phyloP scores from a whole-genome alignment of 1,139 yeast genomes.

The Suhomyces bolitotheri region DNA sequence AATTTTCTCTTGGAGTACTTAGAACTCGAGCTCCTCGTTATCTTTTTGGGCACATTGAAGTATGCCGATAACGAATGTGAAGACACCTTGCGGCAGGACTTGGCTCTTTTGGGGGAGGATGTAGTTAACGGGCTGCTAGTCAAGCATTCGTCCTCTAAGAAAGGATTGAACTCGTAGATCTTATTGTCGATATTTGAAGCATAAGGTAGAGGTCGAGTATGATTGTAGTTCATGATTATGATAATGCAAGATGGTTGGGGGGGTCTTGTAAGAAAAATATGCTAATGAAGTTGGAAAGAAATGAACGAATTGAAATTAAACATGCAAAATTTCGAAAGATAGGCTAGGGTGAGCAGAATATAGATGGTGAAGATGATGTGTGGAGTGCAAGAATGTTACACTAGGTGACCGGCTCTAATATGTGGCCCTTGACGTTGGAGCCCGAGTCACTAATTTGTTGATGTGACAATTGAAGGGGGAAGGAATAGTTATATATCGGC shows the following conservation, averaged over 20 bases:
- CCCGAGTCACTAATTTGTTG: no score
- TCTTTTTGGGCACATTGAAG: slow-evolving; percentile 2
- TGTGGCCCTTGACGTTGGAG: no score
- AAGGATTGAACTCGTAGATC: slow-evolving; percentile 26
- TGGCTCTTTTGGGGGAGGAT: slow-evolving; percentile 14
- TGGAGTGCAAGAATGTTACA: slow-evolving; percentile 1
- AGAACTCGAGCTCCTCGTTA: slow-evolving; percentile 11
- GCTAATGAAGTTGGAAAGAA: slow-evolving; percentile 3
- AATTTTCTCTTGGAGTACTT: slow-evolving; percentile 16
- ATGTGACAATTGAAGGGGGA: no score
- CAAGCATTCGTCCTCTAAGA: slow-evolving; percentile 11
- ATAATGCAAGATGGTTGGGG: slow-evolving; percentile 2
- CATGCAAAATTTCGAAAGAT: slow-evolving; percentile 10
- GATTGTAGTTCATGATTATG: slow-evolving; percentile 16
- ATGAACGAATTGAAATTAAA: slow-evolving; percentile 6
- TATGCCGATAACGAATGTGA: slow-evolving; percentile 12
- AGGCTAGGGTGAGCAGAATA: slow-evolving; percentile 12
- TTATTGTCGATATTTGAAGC: slow-evolving; percentile 22
- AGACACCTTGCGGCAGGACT: slow-evolving; percentile 10
- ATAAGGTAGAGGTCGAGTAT: slow-evolving; percentile 30
- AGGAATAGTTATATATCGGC: slow-evolving; percentile 5
- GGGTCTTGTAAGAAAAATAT: not conserved
- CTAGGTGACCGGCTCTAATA: slow-evolving; percentile 4
- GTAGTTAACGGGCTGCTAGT: slow-evolving; percentile 2
- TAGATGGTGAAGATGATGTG: not conserved